Conservation (phyloP, 179 eudicot genomes). For the Carnegiea gigantea region DNA sequence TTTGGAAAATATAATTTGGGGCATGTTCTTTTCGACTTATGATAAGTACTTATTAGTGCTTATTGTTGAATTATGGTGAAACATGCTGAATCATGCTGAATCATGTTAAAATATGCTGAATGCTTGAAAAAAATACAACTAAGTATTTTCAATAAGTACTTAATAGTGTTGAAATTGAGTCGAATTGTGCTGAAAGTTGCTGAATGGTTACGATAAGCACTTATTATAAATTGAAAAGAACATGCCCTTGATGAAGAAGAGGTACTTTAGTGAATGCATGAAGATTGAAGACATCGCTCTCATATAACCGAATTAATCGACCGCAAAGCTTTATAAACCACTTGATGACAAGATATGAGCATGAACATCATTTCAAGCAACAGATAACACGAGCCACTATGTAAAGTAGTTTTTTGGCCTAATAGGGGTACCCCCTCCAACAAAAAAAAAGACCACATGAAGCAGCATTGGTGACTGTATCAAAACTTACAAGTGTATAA, state of each 20-base stretch:
- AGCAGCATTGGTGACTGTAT: constrained; percentile 10
- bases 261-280: background rate
- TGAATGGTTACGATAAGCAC: no score
- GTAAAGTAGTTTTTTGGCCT: constrained; percentile 9
- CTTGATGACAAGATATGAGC: background rate
- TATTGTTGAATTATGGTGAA: no score
- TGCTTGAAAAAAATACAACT: no score
- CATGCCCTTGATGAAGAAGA: background rate
- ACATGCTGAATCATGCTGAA: no score
- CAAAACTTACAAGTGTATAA: constrained; percentile 75
- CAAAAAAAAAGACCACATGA: background rate
- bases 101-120: no score
- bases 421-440: background rate
- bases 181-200: no score
- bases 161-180: no score
- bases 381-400: background rate
- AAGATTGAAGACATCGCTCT: background rate
- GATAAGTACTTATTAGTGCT: no score
- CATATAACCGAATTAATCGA: background rate
- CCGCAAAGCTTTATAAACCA: background rate
- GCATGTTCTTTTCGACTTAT: no score
- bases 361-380: constrained; percentile 5
- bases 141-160: no score
- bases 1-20: background rate
- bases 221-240: no score